Base-by-base conservation (phyloP, 2,329 filamentous ascomycete species). In the Chrysosporium keratinophilum region DNA sequence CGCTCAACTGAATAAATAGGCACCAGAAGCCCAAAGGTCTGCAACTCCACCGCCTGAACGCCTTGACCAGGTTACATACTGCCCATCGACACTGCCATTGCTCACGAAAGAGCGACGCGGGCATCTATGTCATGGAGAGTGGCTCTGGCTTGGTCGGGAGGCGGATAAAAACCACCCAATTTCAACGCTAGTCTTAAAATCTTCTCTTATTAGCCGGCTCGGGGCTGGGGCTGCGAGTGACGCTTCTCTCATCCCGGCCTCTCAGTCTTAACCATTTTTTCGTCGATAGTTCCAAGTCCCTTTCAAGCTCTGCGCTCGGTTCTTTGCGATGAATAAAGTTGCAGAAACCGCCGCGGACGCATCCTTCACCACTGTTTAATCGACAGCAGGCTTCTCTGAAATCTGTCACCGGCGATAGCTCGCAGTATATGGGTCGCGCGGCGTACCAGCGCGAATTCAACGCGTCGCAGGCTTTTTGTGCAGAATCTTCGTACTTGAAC, bases 291-390 rank as follows among this genome's bases (percentile, higher is more conserved):
- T 86, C 83, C 62, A 98, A 71, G 62, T 98, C 93, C 59, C 85
- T 76, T 58, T 98, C 93, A 63, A 98, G 76, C 74, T 97, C 91
- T 10, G 88, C 77, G 62, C 80, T 82, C 3, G 93, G 93, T 68
- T 97, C 93, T 77, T 98, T 98, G 66, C 93, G 82, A 70, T 98
- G 93, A 61, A 98, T 98, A 71, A 98, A 98, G 72, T 98, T 98
- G 79, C 93, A 98, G 76, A 97, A 97, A 33, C 93, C 93, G 58
- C 90, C 93, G 60, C 93, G 80, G 42, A 95, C 89, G 72, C 93
- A 98, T 43, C 93, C 93, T 71, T 97, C 93, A 58, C 93, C 93
- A 39, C 81, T 87, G 67, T 98, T 98, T 23, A 97, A 78, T 52
- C 93, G 81, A 73, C 93, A 98, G 71, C 93, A 98, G 15, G 93